Percentiles rank a stretch among this genome's conserved stretches.
Conservation (phyloP, 805 yeast genomes). For the Candida orba region DNA sequence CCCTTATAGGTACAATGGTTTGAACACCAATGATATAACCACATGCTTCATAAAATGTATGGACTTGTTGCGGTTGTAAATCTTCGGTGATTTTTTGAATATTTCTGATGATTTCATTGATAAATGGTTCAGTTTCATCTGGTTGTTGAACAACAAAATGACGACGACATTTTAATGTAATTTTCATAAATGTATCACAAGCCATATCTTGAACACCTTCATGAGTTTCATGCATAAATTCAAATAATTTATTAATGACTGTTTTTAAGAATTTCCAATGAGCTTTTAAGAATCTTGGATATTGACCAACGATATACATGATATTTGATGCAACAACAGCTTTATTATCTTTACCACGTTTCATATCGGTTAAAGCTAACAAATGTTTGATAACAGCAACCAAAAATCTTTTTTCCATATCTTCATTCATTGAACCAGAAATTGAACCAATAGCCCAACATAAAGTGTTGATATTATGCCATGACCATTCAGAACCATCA, state of each 20-base stretch:
- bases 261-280: conserved; percentile 98
- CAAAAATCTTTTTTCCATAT: conserved; percentile 89
- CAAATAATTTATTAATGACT: conserved; percentile 90
- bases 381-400: conserved; percentile 91
- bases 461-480: conserved; percentile 94
- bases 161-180: conserved; percentile 89
- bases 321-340: conserved; percentile 99
- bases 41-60: conserved; percentile 96
- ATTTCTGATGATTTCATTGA: conserved; percentile 78
- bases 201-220: conserved; percentile 99
- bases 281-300: conserved; percentile 93
- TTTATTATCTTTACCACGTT: conserved; percentile 94
- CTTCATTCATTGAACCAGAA: conserved; percentile 98
- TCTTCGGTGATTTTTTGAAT: conserved; percentile 86
- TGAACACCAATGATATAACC: conserved; percentile 91
- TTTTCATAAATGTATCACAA: conserved; percentile 96
- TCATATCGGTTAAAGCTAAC: conserved; percentile 87
- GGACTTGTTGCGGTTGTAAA: conserved; percentile 94
- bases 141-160: conserved; percentile 87
- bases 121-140: conserved; percentile 83
- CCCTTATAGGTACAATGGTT: conserved; percentile 58
- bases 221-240: conserved; percentile 99
- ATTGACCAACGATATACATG: conserved; percentile 99
- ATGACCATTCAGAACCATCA: conserved; percentile 97
- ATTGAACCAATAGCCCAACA: conserved; percentile 99